Conservation (phyloP, 306 rosid species). For the Pachyrhizus erosus region DNA sequence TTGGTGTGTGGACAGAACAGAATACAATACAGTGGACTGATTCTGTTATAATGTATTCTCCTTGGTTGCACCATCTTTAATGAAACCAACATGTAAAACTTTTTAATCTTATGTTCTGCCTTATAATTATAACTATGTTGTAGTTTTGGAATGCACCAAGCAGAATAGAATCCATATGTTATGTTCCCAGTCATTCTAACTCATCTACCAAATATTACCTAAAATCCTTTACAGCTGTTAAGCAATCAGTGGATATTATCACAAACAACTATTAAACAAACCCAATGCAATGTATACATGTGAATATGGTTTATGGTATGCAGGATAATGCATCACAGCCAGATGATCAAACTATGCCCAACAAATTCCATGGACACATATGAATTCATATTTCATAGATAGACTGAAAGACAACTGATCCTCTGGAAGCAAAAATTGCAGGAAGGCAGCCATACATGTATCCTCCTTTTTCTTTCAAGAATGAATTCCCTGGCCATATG, state of each 20-base stretch:
- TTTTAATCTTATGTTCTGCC: not conserved
- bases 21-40: not conserved
- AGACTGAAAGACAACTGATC: not conserved
- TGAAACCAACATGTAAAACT: not conserved
- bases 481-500: not conserved
- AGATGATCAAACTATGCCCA: not conserved
- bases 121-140: no score
- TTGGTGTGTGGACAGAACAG: not conserved
- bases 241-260: slow-evolving; percentile 1
- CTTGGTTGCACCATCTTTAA: not conserved
- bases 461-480: not conserved
- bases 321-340: not conserved
- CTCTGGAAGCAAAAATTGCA: slow-evolving; percentile 12
- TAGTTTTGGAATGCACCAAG: not conserved
- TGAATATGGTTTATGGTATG: not conserved
- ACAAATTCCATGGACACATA: slow-evolving; percentile 1
- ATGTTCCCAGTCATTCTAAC: not conserved
- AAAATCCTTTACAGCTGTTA: not conserved
- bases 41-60: not conserved
- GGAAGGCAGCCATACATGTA: slow-evolving; percentile 14
- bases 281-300: not conserved
- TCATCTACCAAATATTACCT: not conserved
- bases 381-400: not conserved
- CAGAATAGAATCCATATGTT: not conserved
- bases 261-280: not conserved